A percentile compares a stretch with the other conserved stretches of the same genome.
Evolutionary conservation across 1,284 basidiomycete genomes (phyloP).

Genomic region (Pascua guehoae): DNA sequence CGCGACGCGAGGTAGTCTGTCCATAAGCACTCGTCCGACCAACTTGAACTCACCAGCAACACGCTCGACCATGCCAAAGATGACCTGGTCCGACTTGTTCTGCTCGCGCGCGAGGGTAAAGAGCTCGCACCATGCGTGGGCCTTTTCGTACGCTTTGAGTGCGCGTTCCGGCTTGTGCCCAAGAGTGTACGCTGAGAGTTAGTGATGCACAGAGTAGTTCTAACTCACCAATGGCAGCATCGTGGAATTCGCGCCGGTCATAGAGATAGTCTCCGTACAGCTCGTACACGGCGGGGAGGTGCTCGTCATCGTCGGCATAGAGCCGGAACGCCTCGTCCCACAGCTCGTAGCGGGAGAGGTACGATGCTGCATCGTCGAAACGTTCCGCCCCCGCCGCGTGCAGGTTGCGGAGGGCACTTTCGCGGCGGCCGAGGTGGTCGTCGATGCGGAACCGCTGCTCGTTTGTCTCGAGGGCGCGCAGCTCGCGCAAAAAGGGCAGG

Average conservation of each 20-base stretch:
- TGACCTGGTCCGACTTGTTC: slow-evolving; percentile 55
- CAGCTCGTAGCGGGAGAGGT: slow-evolving; percentile 74
- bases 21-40: background rate
- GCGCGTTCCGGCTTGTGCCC: slow-evolving; percentile 65
- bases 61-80: slow-evolving; percentile 65
- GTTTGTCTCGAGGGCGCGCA: slow-evolving; percentile 72
- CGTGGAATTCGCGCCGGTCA: slow-evolving; percentile 73
- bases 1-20: slow-evolving; percentile 75
- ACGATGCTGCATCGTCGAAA: slow-evolving; percentile 75
- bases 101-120: slow-evolving; percentile 67
- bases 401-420: slow-evolving; percentile 73
- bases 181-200: slow-evolving; percentile 63
- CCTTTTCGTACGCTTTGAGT: slow-evolving; percentile 78
- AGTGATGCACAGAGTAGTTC: background rate
- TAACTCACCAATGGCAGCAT: slow-evolving; percentile 71
- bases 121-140: slow-evolving; percentile 81
- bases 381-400: slow-evolving; percentile 57
- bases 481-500: slow-evolving; percentile 87
- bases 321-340: slow-evolving; percentile 69
- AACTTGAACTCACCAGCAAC: slow-evolving; percentile 61
- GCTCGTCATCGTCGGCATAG: slow-evolving; percentile 61
- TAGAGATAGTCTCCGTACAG: slow-evolving; percentile 86
- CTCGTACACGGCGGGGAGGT: slow-evolving; percentile 66
- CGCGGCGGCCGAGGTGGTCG: slow-evolving; percentile 76
- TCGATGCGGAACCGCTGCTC: slow-evolving; percentile 92